A percentile compares a stretch with the other conserved stretches of the same genome.
Conservation (phyloP, 176 grass and related monocot genomes). For the Juncus effusus region DNA sequence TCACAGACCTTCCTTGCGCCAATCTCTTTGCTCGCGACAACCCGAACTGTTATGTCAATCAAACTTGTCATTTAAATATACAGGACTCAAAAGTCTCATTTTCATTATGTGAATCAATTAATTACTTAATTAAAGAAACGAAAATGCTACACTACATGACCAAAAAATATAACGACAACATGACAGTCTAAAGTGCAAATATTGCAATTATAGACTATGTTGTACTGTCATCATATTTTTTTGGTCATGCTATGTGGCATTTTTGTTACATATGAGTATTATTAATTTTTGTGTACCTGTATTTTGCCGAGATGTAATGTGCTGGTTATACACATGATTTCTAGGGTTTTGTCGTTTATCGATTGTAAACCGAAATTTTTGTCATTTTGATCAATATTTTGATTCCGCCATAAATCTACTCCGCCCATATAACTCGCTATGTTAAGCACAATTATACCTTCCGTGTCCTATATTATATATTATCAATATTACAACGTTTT, state of each 20-base stretch:
- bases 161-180: conserved; percentile 8
- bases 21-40: conserved; percentile 75
- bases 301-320: conserved; percentile 96
- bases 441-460: conserved; percentile 92
- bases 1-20: conserved; percentile 83
- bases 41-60: conserved; percentile 50
- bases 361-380: conserved; percentile 67
- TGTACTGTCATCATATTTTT: no score
- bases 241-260: no score
- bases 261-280: neutral
- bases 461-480: conserved; percentile 56
- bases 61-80: no score
- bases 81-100: no score
- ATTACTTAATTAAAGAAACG: no score
- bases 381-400: conserved; percentile 63
- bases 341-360: conserved; percentile 85
- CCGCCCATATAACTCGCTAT: conserved; percentile 97
- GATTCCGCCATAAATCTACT: conserved; percentile 66
- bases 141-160: no score
- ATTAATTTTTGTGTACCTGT: conserved; percentile 45
- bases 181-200: neutral
- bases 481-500: no score
- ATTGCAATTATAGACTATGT: no score
- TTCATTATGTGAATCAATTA: no score
- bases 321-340: conserved; percentile 91